Evolutionary conservation across 2,329 filamentous ascomycete species (phyloP), one percentile per base, ranked within the genome.

Genomic region (Phoma sp.): DNA sequence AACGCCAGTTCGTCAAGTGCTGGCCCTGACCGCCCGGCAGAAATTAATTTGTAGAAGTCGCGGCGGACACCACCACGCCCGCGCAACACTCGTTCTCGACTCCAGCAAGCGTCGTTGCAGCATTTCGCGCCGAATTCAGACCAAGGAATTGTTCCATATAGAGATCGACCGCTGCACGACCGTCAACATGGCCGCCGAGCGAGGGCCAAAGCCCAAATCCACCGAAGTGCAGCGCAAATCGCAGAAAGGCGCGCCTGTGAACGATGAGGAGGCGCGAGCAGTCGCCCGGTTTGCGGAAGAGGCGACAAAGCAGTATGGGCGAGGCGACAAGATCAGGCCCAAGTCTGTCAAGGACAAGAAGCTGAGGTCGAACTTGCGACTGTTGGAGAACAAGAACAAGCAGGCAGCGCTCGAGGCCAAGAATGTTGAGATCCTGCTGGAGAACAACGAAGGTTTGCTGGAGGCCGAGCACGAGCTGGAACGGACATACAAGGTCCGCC

Each of bases 391-490:
- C 55, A 95, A 95, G 74, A 93, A 92, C 77, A 86, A 92, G 68
- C 84, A 89, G 65, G 93, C 93, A 1, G 80, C 89, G 0, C 76
- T 96, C 32, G 88, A 90, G 74, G 92, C 95, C 13, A 96, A 96
- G 77, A 93, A 97, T 80, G 91, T 93, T 22, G 95, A 99, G 77
- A 95, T 99, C 52, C 79, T 99, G 65, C 84, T 96, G 49, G 93
- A 98, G 76, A 91, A 96, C 73, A 85, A 88, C 6, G 80, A 84
- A 9, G 95, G 95, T 6, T 96, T 96, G 66, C 80, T 99, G 51
- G 91, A 98, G 75, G 83, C 93, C 1, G 95, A 99, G 73, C 84
- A 83, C 24, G 93, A 93, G 72, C 82, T 99, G 57, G 95, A 99
- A 75, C 82, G 87, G 71, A 99, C 95, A 18, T 98, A 96, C 79